Evolutionary conservation across 495 filamentous ascomycete genomes (phyloP).

Genomic region (Aspergillus avenaceus): DNA sequence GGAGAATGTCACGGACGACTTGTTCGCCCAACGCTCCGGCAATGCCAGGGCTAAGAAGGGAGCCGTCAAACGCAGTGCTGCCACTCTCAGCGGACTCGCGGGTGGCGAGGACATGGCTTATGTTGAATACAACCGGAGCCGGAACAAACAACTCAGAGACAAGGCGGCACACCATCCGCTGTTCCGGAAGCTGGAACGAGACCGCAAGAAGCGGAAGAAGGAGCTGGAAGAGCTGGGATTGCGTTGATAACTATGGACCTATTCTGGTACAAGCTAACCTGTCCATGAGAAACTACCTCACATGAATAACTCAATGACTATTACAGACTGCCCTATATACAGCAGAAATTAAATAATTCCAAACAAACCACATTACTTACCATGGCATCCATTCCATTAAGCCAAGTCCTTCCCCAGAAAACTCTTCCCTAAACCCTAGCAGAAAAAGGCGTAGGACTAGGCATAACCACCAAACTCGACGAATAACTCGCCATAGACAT

Average conservation of each 20-base stretch:
- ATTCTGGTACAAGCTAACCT: too few species aligned
- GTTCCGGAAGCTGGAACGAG: constrained; percentile 80
- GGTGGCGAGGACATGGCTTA: constrained; percentile 97
- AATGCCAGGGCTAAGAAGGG: constrained; percentile 37
- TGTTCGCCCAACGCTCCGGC: constrained; percentile 63
- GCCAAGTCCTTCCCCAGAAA: too few species aligned
- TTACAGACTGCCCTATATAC: too few species aligned
- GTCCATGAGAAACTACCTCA: too few species aligned
- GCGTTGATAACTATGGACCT: neutral
- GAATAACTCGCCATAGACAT: too few species aligned
- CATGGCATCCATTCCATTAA: too few species aligned
- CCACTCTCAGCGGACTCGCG: constrained; percentile 75
- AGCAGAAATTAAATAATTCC: too few species aligned
- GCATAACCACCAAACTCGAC: too few species aligned
- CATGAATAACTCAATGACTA: too few species aligned
- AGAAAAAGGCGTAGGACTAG: too few species aligned
- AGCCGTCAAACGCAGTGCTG: constrained; percentile 72
- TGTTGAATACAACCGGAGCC: constrained; percentile 75
- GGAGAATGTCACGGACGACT: constrained; percentile 75
- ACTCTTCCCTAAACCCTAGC: too few species aligned
- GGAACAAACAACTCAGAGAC: constrained; percentile 78
- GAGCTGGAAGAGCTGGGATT: constrained; percentile 29
- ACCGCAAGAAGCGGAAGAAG: constrained; percentile 62
- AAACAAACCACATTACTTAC: too few species aligned
- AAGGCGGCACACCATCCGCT: constrained; percentile 56